Base-by-base conservation (phyloP, 1,284 basidiomycete genomes). In the Farysia itapuensis region DNA sequence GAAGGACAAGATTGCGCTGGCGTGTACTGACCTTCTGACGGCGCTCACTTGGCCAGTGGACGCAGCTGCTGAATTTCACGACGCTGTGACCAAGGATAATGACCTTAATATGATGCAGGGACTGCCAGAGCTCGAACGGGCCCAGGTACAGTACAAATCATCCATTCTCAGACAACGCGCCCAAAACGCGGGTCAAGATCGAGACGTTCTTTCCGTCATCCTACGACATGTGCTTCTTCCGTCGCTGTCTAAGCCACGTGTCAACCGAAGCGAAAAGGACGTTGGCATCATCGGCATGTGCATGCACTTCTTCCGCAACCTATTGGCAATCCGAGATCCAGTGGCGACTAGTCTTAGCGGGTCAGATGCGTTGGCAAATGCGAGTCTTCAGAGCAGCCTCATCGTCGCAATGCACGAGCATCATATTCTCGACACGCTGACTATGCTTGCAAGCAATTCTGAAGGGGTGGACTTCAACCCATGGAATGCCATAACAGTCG, bases 11-110 rank as follows among this genome's bases (percentile, higher is more conserved):
- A 72, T 75, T 39, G 73, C 74, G 3, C 45, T 76, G 2, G 74
- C 74, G 5, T 74, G 71, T 32, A 68, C 66, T 21, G 74, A 77
- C 34, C 50, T 77, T n/a, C 52, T 77, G 35, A 77, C 71, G 6
- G 67, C 73, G 2, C 49, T 77, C 35, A 77, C 74, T 0, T 77
- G 74, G 74, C 74, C 74, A 2, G 63, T 77, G 14, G 71, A 75
- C 43, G 64, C 59, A 11, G 37, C 52, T 5, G 70, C 65, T 31
- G 74, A 75, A 39, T 30, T 72, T 5, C 61, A 60, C 29, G 70
- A 67, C 28, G 66, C 64, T 11, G 49, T 63, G 23, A 61, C 59
- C 37, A 64, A 67, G 23, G 64, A 67, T 19, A 57, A 70, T 28
- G 68, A 71, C n/a, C 45, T 59, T 11, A 44, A 52, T 21, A 47